Base-by-base conservation (phyloP, 2,329 filamentous ascomycete species). In the Sclerotinia sclerotiorum region DNA sequence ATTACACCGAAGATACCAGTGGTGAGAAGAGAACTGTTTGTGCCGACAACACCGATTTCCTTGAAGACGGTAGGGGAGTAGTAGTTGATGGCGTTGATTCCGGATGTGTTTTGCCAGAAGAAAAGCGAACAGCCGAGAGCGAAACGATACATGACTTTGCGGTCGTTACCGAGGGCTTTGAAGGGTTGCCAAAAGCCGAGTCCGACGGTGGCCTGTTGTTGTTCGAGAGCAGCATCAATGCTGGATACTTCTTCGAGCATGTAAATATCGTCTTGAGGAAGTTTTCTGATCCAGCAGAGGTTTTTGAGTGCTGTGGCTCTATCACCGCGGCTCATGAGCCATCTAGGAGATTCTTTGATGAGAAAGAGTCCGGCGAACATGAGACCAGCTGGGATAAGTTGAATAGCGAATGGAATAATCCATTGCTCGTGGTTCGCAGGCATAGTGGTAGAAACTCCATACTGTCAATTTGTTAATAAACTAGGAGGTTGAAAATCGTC, bases 121-220 rank as follows among this genome's bases (percentile, higher is more conserved):
- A 67, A 67, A 21, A 94, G 83, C 74, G 91, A 85, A 67, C 85
- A 85, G 58, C 91, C 91, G 15, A 94, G 83, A 77, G 92, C 85
- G 79, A 94, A 88, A 54, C 91, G 72, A 86, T 80, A 69, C 73
- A 75, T 75, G 51, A 75, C 73, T 82, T 83, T 68, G 84, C 81
- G 29, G 19, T 67, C 65, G 19, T 44, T 48, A 13, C 61, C 56
- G 2, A 65, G 39, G 24, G 71, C 65, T 24, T 71, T 68, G 80
- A 92, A 91, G 0, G 90, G 89, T 79, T 89, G 88, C 87, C 88
- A 92, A 82, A 93, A 93, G 3, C 90, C 90, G 21, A 85, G 79
- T 11, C 90, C 90, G 57, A 92, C 85, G 42, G 85, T 84, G 3
- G 81, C 76, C 57, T 84, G 81, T 78, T 90, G 89, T 24, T 86